These are phyloP conservation scores for Chlamydomonas sphaeroides DNA, from an alignment of 139 green algal genomes.

Conservation along the genomic window DNA sequence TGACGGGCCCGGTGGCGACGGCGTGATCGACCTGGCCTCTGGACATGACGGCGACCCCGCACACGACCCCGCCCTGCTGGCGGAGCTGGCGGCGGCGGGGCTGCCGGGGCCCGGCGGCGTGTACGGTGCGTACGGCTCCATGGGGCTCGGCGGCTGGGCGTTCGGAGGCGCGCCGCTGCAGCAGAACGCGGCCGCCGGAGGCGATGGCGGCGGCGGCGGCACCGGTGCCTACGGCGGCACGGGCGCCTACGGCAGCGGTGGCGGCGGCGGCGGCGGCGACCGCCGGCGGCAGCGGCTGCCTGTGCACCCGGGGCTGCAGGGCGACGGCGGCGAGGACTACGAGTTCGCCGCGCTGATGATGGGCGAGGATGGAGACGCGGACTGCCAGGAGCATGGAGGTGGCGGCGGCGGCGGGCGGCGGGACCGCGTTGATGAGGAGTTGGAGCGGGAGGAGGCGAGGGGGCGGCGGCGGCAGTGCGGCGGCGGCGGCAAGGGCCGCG, in stretches of 20 bases:
- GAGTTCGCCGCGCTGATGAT: not conserved
- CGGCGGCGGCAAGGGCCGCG: not conserved
- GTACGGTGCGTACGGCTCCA: too few species aligned
- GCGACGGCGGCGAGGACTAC: not conserved
- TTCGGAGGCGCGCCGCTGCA: too few species aligned
- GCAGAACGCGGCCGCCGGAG: not conserved
- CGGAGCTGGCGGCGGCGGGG: too few species aligned
- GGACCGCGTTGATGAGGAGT: too few species aligned
- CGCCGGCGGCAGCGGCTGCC: not conserved
- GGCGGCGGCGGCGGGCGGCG: too few species aligned
- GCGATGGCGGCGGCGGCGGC: not conserved
- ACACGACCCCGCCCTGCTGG: too few species aligned
- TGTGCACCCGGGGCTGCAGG: slow-evolving; percentile 5
- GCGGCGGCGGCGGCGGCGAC: not conserved
- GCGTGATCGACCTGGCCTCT: too few species aligned
- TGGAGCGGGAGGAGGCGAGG: not conserved
- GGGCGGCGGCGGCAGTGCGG: not conserved
- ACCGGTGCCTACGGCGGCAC: not conserved
- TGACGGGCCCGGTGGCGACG: too few species aligned
- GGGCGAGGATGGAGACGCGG: not conserved
- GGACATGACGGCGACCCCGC: too few species aligned
- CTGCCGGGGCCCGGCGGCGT: too few species aligned
- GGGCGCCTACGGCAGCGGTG: not conserved
- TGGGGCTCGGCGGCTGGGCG: too few species aligned
- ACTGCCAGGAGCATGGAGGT: not conserved